phyloP scores from a whole-genome alignment of 371 early-diverging fungal species.

The Gilbertella persicaria region DNA sequence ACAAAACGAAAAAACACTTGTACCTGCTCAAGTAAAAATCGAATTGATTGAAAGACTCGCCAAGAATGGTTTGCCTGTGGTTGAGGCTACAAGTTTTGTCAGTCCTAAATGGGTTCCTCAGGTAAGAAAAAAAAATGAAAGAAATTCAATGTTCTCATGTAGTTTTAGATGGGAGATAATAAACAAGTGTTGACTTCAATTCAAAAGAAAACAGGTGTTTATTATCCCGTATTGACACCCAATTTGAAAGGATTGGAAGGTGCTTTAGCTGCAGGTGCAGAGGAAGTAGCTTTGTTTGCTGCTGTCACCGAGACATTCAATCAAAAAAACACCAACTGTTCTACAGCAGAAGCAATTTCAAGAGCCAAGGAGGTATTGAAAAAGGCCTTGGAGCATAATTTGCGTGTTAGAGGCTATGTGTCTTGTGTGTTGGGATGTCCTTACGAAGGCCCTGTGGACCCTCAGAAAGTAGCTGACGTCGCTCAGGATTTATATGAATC shows the following conservation, averaged over 20 bases:
- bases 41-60: conserved; percentile 83
- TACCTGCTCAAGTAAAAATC: conserved; percentile 83
- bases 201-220: conserved; percentile 58
- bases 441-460: conserved; percentile 82
- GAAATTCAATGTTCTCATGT: background rate
- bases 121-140: conserved; percentile 39
- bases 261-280: conserved; percentile 76
- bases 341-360: conserved; percentile 80
- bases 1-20: conserved; percentile 91
- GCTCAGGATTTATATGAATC: conserved; percentile 77
- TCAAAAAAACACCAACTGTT: conserved; percentile 91
- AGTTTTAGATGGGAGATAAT: conserved; percentile 86
- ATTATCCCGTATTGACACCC: conserved; percentile 92
- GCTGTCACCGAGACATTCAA: conserved; percentile 92
- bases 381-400: conserved; percentile 65
- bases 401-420: conserved; percentile 88
- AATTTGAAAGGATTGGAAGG: conserved; percentile 86
- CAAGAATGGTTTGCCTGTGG: conserved; percentile 80
- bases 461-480: conserved; percentile 75
- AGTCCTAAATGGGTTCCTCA: conserved; percentile 98
- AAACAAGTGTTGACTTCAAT: conserved; percentile 75
- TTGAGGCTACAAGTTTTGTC: conserved; percentile 96
- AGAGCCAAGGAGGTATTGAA: conserved; percentile 74
- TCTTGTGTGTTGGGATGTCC: conserved; percentile 95
- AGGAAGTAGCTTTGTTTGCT: conserved; percentile 93